Evolutionary conservation across 2,329 filamentous ascomycete species (phyloP).

Genomic region (Cercospora zeina): DNA sequence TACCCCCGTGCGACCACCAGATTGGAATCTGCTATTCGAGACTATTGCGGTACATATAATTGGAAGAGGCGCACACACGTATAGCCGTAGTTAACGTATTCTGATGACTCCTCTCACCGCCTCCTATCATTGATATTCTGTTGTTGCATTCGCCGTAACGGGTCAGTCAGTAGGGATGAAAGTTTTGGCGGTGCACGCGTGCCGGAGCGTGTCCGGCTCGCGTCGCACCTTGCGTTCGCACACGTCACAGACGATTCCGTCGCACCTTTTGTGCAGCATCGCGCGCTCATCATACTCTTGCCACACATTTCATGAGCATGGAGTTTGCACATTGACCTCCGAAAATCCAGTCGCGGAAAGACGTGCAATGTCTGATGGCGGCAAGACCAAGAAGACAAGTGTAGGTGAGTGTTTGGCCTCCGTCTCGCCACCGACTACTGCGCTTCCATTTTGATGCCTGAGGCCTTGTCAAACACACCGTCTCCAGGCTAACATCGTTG

Average conservation of each 20-base stretch:
- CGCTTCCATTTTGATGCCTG: neutral
- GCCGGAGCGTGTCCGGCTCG: neutral
- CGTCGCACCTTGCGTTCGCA: neutral
- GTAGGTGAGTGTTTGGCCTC: constrained; percentile 22
- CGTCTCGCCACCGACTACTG: constrained; percentile 3
- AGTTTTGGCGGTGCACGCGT: constrained; percentile 4
- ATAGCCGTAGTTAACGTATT: neutral
- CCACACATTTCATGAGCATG: constrained; percentile 2
- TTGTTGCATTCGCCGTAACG: neutral
- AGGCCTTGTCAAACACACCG: neutral
- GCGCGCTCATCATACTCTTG: neutral
- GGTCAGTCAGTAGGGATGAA: neutral
- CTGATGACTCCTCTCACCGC: neutral
- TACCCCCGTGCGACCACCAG: constrained; percentile 20
- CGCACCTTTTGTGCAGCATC: neutral
- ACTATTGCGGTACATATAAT: neutral
- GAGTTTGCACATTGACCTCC: neutral
- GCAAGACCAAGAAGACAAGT: constrained; percentile 30
- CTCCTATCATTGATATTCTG: no score
- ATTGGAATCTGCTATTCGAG: constrained; percentile 16
- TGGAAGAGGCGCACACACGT: constrained; percentile 5
- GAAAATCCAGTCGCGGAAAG: constrained; percentile 11
- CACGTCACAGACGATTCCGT: constrained; percentile 1
- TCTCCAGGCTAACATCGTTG: neutral
- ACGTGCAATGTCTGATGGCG: constrained; percentile 25